Conservation (phyloP, 1,284 basidiomycete species). For the Mycosarcoma maydis region DNA sequence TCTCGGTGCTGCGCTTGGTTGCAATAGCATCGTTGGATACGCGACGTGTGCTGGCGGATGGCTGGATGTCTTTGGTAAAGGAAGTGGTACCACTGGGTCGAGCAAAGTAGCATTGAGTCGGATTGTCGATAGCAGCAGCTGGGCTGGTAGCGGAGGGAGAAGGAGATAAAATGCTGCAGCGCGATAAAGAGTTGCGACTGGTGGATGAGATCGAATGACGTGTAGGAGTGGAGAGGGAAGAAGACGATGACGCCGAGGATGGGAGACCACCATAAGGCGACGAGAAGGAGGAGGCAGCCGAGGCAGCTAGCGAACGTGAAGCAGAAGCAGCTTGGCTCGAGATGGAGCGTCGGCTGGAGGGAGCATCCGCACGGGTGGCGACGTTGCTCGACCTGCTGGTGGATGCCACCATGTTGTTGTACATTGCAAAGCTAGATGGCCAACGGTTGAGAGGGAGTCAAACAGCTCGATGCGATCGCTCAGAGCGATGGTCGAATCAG, state of each 20-base stretch:
- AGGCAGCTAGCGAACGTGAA: conserved; percentile 9
- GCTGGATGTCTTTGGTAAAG: too few relatives aligned
- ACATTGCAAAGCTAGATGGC: neutral
- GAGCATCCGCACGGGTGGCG: neutral
- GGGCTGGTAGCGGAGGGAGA: neutral
- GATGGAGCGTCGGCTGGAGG: conserved; percentile 29
- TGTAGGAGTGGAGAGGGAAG: conserved; percentile 2
- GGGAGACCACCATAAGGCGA: conserved; percentile 21
- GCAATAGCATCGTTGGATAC: neutral
- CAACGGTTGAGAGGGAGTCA: too few relatives aligned
- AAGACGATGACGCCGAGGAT: conserved; percentile 19
- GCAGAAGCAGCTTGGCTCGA: conserved; percentile 39
- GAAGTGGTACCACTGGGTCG: conserved; percentile 11
- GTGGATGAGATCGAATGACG: conserved; percentile 11
- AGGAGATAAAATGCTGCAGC: conserved; percentile 1
- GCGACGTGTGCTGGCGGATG: neutral
- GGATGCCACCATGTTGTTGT: conserved; percentile 15
- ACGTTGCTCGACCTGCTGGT: conserved; percentile 3
- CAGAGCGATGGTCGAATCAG: conserved; percentile 3
- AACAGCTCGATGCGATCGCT: conserved; percentile 11
- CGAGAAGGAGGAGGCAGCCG: conserved; percentile 14
- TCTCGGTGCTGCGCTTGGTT: neutral
- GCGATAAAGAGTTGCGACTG: conserved; percentile 5
- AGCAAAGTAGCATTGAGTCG: neutral
- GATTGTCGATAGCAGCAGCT: neutral